Evolutionary conservation across 768 basidiomycete species (phyloP).

Genomic region (Chalciporus chontae): DNA sequence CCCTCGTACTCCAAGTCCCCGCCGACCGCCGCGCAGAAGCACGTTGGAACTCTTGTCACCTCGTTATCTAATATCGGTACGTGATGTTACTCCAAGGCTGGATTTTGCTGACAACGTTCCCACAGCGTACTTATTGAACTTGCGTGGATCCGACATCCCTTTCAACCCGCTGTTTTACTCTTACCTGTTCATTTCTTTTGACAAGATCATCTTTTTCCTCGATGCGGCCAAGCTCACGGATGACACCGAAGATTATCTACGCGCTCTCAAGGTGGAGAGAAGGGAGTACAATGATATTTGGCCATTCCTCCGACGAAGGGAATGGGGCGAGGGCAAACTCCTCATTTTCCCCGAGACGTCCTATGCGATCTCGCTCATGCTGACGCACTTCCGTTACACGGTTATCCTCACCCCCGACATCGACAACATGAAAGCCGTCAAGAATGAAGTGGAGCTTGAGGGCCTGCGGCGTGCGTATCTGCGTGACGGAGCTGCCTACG

Average conservation of each 20-base stretch:
- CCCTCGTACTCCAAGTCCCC: conserved; percentile 61
- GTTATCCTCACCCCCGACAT: conserved; percentile 59
- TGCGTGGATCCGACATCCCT: conserved; percentile 87
- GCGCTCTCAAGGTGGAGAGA: conserved; percentile 52
- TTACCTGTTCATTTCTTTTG: conserved; percentile 71
- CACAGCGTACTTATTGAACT: conserved; percentile 80
- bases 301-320: conserved; percentile 68
- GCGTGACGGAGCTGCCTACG: conserved; percentile 84
- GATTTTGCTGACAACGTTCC: conserved; percentile 3
- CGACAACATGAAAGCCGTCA: conserved; percentile 78
- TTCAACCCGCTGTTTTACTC: conserved; percentile 91
- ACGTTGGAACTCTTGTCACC: conserved; percentile 65
- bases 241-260: conserved; percentile 57
- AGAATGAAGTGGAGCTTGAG: conserved; percentile 83
- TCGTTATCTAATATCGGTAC: conserved; percentile 69
- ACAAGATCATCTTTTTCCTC: conserved; percentile 70
- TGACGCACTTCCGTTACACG: conserved; percentile 80
- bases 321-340: conserved; percentile 80
- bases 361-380: conserved; percentile 81
- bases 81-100: conserved; percentile 17
- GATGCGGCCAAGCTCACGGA: conserved; percentile 62
- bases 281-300: conserved; percentile 76
- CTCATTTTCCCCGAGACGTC: conserved; percentile 72
- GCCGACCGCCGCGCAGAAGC: conserved; percentile 58
- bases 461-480: conserved; percentile 83